Evolutionary conservation across 2,329 filamentous ascomycete genomes (phyloP), one percentile per base, ranked within the genome.

Genomic region (Trichoderma polysporum): DNA sequence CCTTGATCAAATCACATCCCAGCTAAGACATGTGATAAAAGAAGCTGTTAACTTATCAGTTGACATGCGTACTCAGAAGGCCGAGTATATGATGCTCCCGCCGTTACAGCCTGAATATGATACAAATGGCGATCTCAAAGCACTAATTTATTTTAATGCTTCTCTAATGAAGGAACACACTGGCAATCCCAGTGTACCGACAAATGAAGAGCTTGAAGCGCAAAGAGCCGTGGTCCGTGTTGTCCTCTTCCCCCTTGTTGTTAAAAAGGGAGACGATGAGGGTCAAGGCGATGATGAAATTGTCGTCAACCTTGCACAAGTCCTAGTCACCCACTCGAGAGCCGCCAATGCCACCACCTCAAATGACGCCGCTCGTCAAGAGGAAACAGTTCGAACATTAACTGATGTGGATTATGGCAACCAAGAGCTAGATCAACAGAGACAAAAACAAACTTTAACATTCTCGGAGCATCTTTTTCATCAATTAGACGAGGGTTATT

Each of bases 81-180:
- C 95, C 41, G 95, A 98, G 81, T 99, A 97, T 82, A 95, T 97
- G 82, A 99, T 99, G 94, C 88, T 98, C n/a, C 94, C 95, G 31
- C 95, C 95, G 4, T 84, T 97, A 66, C 92, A 95, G 78, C 95
- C 95, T 22, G 93, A 97, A 78, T 98, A 97, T 79, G 94, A 98
- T 78, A 90, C 89, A 72, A 93, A 95, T 70, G 95, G 95, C 72
- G 94, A 98, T 74, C 86, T 99, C 8, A 85, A 90, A 17, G 91
- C 91, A 64, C 94, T 94, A 66, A 92, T 98, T 10, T 86, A 88
- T 68, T 98, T 99, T 86, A 97, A 97, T 75, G 91, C 94, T 1
- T 87, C 91, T 33, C 87, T 97, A 74, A 98, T 99, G 94, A 96
- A 95, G 74, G 94, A 97, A 81, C 90, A 92, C 66, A 92, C 90